Conservation (phyloP, 495 filamentous ascomycete genomes). For the Daldinia loculata region DNA sequence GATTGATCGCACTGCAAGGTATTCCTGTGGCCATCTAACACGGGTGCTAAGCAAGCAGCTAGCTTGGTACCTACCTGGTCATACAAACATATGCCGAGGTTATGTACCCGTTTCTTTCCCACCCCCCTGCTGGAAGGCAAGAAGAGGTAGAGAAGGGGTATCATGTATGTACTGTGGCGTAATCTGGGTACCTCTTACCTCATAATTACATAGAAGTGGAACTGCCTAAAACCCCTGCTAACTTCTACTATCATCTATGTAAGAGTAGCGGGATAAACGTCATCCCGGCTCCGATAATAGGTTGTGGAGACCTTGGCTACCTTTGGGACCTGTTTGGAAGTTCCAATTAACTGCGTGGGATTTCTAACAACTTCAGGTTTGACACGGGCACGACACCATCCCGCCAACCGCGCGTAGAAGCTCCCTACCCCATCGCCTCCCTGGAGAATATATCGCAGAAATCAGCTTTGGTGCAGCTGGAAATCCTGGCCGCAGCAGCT, state of each 20-base stretch:
- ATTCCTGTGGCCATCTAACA: neutral
- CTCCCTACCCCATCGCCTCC: neutral
- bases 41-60: neutral
- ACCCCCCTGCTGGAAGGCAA: neutral
- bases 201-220: neutral
- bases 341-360: slow-evolving; percentile 40
- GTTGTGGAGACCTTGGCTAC: neutral
- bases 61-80: slow-evolving; percentile 2
- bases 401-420: slow-evolving; percentile 6
- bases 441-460: slow-evolving; percentile 9
- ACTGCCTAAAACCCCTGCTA: neutral
- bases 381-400: slow-evolving; percentile 14
- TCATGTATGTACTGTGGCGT: slow-evolving; percentile 1
- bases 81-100: slow-evolving; percentile 12
- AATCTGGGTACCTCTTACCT: slow-evolving; percentile 4
- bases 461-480: slow-evolving; percentile 10
- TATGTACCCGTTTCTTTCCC: slow-evolving; percentile 29
- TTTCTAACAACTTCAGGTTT: slow-evolving; percentile 31
- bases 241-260: too few species aligned
- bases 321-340: slow-evolving; percentile 15
- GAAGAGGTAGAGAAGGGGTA: neutral
- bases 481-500: slow-evolving; percentile 6
- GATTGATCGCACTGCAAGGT: slow-evolving; percentile 21
- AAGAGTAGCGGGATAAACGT: neutral
- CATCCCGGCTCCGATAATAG: neutral